These are phyloP conservation scores for Ustilago crameri DNA, from an alignment of 1,284 basidiomycete species.

Conservation along the genomic window DNA sequence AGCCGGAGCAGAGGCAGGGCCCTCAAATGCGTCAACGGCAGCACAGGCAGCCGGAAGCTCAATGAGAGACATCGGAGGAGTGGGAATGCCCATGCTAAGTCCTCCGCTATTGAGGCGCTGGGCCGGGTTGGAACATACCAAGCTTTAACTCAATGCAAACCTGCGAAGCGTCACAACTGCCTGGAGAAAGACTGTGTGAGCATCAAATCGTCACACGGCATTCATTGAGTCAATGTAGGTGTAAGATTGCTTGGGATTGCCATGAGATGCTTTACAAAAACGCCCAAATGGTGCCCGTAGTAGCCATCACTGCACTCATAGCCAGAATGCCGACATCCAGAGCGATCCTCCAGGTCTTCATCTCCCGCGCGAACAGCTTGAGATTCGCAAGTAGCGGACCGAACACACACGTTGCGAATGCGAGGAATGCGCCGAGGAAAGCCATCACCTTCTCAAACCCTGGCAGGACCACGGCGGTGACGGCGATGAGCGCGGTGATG, in stretches of 20 bases:
- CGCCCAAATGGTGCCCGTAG: slow-evolving; percentile 58
- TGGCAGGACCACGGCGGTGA: slow-evolving; percentile 73
- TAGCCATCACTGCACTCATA: slow-evolving; percentile 51
- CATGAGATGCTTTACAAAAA: slow-evolving; percentile 26
- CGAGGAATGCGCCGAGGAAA: slow-evolving; percentile 84
- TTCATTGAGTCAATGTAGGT: too few relatives aligned
- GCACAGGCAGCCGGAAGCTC: not conserved
- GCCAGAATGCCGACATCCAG: slow-evolving; percentile 53
- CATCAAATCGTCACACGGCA: too few relatives aligned
- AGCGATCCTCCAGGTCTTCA: slow-evolving; percentile 31
- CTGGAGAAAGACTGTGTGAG: too few relatives aligned
- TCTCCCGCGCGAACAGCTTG: slow-evolving; percentile 45
- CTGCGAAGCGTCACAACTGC: too few relatives aligned
- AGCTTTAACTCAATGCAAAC: slow-evolving; percentile 35
- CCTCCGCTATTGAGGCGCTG: slow-evolving; percentile 39
- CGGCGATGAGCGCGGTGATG: slow-evolving; percentile 52
- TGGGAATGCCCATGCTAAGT: slow-evolving; percentile 25
- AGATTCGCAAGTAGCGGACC: slow-evolving; percentile 61
- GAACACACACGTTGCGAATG: slow-evolving; percentile 74
- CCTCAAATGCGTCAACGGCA: not conserved
- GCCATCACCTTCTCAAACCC: slow-evolving; percentile 90
- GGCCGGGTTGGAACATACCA: slow-evolving; percentile 46
- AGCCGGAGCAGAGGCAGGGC: not conserved
- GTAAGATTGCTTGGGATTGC: not conserved
- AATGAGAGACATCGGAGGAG: not conserved